These are phyloP conservation scores for Blastomyces emzantsi DNA, from an alignment of 2,329 filamentous ascomycete species.

Conservation along the genomic window DNA sequence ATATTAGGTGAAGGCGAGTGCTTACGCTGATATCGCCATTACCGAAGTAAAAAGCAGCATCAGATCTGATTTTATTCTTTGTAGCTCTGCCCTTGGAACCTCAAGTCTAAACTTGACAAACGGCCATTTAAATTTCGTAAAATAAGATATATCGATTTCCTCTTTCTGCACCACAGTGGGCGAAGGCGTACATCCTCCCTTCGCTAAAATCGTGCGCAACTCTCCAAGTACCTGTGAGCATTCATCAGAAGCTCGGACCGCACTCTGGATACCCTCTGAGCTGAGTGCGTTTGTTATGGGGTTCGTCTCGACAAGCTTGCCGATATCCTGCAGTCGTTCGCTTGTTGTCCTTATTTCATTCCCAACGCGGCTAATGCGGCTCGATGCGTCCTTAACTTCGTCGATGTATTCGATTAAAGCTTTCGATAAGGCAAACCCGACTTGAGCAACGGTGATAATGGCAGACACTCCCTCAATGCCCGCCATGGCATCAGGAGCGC, in stretches of 20 bases:
- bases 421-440: constrained; percentile 18
- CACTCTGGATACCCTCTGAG: constrained; percentile 12
- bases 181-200: constrained; percentile 3
- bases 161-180: constrained; percentile 1
- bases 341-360: constrained; percentile 14
- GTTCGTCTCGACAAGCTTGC: constrained; percentile 11
- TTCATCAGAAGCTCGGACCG: constrained; percentile 12
- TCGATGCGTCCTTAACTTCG: constrained; percentile 12
- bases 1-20: no score
- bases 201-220: constrained; percentile 11
- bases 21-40: constrained; percentile 10
- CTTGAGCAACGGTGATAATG: constrained; percentile 13
- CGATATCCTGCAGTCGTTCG: constrained; percentile 13
- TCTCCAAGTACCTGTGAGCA: constrained; percentile 12
- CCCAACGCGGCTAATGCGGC: constrained; percentile 9
- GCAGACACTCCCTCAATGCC: constrained; percentile 15
- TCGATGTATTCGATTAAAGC: constrained; percentile 15
- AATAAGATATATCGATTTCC: constrained; percentile 12
- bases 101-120: constrained; percentile 14
- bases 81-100: constrained; percentile 11
- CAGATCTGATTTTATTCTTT: constrained; percentile 14
- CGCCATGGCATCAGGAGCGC: constrained; percentile 5
- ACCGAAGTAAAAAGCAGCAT: constrained; percentile 12
- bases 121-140: constrained; percentile 14
- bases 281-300: constrained; percentile 9